These are phyloP conservation scores for Theobroma cacao DNA, from an alignment of 345 rosid genomes.

Conservation along the genomic window DNA sequence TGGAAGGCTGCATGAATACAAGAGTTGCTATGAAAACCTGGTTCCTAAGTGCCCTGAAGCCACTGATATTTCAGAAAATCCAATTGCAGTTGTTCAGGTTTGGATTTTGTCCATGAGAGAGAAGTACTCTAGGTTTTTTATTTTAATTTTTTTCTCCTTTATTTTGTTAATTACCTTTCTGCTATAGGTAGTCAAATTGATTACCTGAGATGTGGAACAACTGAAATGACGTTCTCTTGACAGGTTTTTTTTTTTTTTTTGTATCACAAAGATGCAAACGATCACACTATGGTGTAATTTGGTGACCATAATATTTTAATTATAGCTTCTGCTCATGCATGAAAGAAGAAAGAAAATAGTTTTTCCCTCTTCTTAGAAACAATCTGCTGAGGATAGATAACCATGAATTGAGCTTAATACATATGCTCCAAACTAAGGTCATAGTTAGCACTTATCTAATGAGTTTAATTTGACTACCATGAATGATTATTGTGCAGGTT, in stretches of 20 bases:
- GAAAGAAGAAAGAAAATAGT: background rate
- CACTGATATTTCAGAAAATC: constrained; percentile 16
- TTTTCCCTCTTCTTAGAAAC: background rate
- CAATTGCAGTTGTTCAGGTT: constrained; percentile 20
- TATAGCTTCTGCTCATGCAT: background rate
- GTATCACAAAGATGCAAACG: background rate
- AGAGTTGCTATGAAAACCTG: constrained; percentile 22
- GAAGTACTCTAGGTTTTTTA: background rate
- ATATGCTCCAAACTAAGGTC: too few relatives aligned
- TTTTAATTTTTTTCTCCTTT: background rate
- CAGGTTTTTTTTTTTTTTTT: background rate
- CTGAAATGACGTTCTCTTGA: background rate
- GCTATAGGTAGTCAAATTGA: background rate
- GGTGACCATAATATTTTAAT: background rate
- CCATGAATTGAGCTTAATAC: too few relatives aligned
- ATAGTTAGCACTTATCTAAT: too few relatives aligned
- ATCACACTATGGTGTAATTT: background rate
- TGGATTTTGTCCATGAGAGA: background rate
- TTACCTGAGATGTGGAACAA: background rate
- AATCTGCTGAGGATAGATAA: too few relatives aligned
- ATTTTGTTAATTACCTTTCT: background rate
- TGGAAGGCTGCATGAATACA: constrained; percentile 22
- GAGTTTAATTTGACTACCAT: background rate
- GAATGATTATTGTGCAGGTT: background rate
- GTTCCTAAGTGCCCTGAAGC: constrained; percentile 17